A percentile compares a stretch with the other conserved stretches of the same genome.
phyloP scores from a whole-genome alignment of 345 rosid species.

The Bruguiera parviflora region DNA sequence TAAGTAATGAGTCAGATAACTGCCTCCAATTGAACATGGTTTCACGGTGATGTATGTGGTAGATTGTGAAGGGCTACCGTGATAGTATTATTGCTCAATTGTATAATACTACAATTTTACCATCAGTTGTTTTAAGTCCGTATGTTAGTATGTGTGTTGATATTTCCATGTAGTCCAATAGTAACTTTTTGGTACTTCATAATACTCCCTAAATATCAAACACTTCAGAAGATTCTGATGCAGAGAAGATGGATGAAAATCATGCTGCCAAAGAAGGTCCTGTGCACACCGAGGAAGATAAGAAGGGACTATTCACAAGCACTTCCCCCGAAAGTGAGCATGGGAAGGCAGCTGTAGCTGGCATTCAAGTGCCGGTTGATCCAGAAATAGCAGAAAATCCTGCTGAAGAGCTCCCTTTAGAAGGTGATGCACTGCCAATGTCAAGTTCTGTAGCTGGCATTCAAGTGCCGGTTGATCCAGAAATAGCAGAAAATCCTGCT shows the following conservation, averaged over 20 bases:
- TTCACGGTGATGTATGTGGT: background rate
- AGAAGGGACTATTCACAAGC: slow-evolving; percentile 9
- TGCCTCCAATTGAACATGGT: background rate
- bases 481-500: slow-evolving; percentile 6
- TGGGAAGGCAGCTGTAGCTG: slow-evolving; percentile 20
- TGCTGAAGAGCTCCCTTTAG: background rate
- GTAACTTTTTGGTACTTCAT: background rate
- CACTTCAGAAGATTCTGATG: slow-evolving; percentile 22
- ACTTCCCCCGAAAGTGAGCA: slow-evolving; percentile 8
- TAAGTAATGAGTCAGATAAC: background rate
- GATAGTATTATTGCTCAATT: background rate
- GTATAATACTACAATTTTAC: too few relatives aligned
- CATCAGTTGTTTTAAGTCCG: too few relatives aligned
- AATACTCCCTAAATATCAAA: background rate
- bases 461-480: slow-evolving; percentile 18
- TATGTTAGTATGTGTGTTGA: too few relatives aligned
- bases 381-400: slow-evolving; percentile 9
- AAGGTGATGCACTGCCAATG: slow-evolving; percentile 15
- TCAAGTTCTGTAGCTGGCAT: slow-evolving; percentile 22
- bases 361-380: slow-evolving; percentile 16
- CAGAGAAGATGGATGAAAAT: slow-evolving; percentile 19
- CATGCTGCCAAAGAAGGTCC: slow-evolving; percentile 20
- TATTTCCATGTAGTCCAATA: background rate
- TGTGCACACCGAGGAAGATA: slow-evolving; percentile 2
- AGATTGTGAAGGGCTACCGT: background rate